phyloP scores from a whole-genome alignment of 306 rosid species.

The Erythrophleum fordii region DNA sequence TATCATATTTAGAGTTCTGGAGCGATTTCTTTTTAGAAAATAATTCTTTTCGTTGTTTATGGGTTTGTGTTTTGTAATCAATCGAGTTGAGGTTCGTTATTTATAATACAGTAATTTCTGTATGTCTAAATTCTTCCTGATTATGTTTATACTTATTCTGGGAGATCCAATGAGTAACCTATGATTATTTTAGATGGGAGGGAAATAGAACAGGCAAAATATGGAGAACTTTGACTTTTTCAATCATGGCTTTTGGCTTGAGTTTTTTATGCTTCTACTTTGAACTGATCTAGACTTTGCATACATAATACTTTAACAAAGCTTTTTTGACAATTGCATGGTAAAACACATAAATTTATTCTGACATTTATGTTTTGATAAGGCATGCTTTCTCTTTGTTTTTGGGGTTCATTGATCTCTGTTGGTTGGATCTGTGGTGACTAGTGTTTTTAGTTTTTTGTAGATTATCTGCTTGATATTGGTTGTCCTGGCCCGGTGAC shows the following conservation, averaged over 20 bases:
- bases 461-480: conserved; percentile 54
- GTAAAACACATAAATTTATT: background rate
- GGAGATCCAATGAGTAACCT: conserved; percentile 44
- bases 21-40: background rate
- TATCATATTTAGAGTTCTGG: conserved; percentile 19
- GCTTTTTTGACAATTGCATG: background rate
- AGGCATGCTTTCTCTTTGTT: background rate
- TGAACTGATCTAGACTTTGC: conserved; percentile 12
- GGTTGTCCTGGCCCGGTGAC: conserved; percentile 38
- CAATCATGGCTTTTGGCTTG: conserved; percentile 7
- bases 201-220: conserved; percentile 17
- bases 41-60: conserved; percentile 10
- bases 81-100: background rate
- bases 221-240: conserved; percentile 27
- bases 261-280: conserved; percentile 27
- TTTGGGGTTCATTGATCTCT: background rate
- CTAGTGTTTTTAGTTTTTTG: conserved; percentile 43
- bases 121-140: conserved; percentile 21
- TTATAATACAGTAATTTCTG: background rate
- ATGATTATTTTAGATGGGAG: conserved; percentile 24
- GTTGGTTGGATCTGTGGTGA: conserved; percentile 44
- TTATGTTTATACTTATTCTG: conserved; percentile 15
- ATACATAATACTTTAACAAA: background rate
- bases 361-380: background rate
- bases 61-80: conserved; percentile 11